Percentiles rank a stretch among this genome's conserved stretches.
These are phyloP conservation scores for Gossypium ekmanianum DNA, from an alignment of 345 rosid genomes.

Conservation along the genomic window DNA sequence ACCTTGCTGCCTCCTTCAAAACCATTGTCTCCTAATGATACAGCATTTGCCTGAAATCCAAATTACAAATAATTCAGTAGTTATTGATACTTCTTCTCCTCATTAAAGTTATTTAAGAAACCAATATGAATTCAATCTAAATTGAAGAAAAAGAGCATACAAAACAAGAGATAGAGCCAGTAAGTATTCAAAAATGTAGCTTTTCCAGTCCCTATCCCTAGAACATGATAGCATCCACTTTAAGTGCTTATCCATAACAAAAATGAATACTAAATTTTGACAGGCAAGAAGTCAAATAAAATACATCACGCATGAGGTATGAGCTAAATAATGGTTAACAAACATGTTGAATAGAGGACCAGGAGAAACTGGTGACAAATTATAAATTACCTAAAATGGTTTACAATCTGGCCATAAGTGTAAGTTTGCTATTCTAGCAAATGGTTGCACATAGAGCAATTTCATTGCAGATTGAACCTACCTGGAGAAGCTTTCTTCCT, in stretches of 20 bases:
- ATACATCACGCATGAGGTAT: not conserved
- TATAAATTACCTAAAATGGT: not conserved
- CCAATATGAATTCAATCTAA: not conserved
- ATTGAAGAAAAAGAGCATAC: not conserved
- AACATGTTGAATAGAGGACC: not conserved
- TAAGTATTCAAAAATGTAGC: slow-evolving; percentile 1
- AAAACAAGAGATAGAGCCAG: slow-evolving; percentile 4
- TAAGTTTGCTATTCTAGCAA: not conserved
- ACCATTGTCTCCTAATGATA: slow-evolving; percentile 25
- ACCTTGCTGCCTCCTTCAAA: slow-evolving; percentile 34
- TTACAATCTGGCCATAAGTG: not conserved
- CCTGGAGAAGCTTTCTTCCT: slow-evolving; percentile 73
- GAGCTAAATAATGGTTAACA: not conserved
- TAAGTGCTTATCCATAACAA: not conserved
- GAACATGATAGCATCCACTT: not conserved
- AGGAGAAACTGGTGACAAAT: not conserved
- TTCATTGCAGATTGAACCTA: slow-evolving; percentile 23
- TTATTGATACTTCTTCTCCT: not conserved
- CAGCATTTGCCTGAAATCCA: slow-evolving; percentile 41
- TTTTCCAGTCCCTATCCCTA: not conserved
- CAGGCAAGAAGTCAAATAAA: not conserved
- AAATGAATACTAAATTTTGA: not conserved
- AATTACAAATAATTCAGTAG: slow-evolving; percentile 1
- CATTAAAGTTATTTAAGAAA: not conserved
- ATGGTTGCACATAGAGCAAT: slow-evolving; percentile 4